Conservation (phyloP, 768 basidiomycete genomes). For the Serendipita sp. region DNA sequence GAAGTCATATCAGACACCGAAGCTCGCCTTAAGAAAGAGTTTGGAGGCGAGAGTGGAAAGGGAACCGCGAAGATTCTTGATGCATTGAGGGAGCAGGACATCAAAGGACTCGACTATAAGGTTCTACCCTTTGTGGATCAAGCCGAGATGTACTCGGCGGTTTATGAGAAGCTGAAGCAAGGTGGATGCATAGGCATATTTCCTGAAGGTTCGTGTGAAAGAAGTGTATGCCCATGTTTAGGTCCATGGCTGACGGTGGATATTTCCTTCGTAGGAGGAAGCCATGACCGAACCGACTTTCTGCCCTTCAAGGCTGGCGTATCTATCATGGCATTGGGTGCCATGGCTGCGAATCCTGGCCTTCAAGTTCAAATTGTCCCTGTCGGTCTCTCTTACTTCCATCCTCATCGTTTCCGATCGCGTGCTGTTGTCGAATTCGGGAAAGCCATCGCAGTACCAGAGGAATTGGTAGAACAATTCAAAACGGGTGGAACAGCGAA, state of each 20-base stretch:
- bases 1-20: slow-evolving; percentile 84
- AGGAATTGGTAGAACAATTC: slow-evolving; percentile 77
- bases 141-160: slow-evolving; percentile 83
- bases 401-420: slow-evolving; percentile 73
- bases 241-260: neutral
- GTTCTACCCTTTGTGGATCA: slow-evolving; percentile 82
- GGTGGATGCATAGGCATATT: slow-evolving; percentile 94
- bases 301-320: slow-evolving; percentile 96
- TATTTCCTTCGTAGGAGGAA: slow-evolving; percentile 51
- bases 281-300: slow-evolving; percentile 92
- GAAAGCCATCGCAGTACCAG: slow-evolving; percentile 78
- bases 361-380: slow-evolving; percentile 80
- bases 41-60: slow-evolving; percentile 67
- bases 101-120: slow-evolving; percentile 62
- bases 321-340: slow-evolving; percentile 93
- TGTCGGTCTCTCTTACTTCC: slow-evolving; percentile 54
- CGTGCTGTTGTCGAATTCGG: slow-evolving; percentile 98
- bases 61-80: slow-evolving; percentile 53
- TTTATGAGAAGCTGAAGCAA: slow-evolving; percentile 71
- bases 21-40: slow-evolving; percentile 71
- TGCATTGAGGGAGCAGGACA: slow-evolving; percentile 42
- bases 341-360: slow-evolving; percentile 81
- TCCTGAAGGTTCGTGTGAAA: slow-evolving; percentile 63
- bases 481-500: slow-evolving; percentile 77
- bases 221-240: slow-evolving; percentile 1